Conservation (phyloP, 2,329 filamentous ascomycete genomes). For the Beauveria australis region DNA sequence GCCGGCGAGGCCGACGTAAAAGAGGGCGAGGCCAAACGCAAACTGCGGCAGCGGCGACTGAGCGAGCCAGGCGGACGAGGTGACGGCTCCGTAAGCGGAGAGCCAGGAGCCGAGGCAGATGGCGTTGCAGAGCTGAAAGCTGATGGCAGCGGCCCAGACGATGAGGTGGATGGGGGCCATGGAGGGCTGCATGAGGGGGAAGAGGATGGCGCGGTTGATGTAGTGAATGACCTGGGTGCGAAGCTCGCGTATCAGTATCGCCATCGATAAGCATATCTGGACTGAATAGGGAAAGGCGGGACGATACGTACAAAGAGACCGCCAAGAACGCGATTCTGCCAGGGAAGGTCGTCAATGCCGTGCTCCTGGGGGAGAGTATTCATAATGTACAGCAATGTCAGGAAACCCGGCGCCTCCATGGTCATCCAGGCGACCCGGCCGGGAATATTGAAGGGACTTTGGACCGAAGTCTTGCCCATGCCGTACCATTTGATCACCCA, state of each 20-base stretch:
- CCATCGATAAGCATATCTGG: too few species aligned
- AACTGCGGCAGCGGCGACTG: constrained; percentile 39
- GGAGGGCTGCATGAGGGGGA: constrained; percentile 75
- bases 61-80: constrained; percentile 40
- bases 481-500: constrained; percentile 76
- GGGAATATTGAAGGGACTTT: constrained; percentile 73
- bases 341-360: constrained; percentile 55
- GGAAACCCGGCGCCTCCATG: constrained; percentile 77
- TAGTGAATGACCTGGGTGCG: constrained; percentile 68
- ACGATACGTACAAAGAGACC: constrained; percentile 49
- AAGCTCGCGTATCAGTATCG: constrained; percentile 4
- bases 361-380: constrained; percentile 52
- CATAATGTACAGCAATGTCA: constrained; percentile 75
- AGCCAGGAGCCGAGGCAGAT: constrained; percentile 73
- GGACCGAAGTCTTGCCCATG: constrained; percentile 81
- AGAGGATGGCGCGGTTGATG: constrained; percentile 76
- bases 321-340: constrained; percentile 70
- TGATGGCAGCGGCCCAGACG: constrained; percentile 55
- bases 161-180: constrained; percentile 81
- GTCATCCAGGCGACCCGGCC: constrained; percentile 79
- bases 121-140: constrained; percentile 77
- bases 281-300: neutral
- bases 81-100: constrained; percentile 67
- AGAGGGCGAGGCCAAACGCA: constrained; percentile 61
- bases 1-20: constrained; percentile 64